Conservation (phyloP, 2,329 filamentous ascomycete species). For the Proliferodiscus dingleyae region DNA sequence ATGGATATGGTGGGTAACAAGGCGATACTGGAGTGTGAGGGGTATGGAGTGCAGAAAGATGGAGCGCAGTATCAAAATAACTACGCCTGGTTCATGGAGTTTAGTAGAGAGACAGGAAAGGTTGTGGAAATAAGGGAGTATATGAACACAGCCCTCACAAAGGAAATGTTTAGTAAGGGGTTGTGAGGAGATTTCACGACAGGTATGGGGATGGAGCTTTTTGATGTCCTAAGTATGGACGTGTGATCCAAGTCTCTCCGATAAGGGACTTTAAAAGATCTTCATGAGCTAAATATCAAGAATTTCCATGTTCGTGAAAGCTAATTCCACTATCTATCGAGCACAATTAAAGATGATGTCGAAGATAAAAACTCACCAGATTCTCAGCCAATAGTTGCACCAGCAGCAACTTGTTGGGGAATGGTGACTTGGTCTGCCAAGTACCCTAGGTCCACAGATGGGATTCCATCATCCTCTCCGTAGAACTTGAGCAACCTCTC, state of each 20-base stretch:
- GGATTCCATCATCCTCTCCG: not conserved
- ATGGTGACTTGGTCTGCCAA: not conserved
- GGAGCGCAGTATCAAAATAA: not conserved
- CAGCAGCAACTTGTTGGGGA: not conserved
- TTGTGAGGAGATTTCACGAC: too few relatives aligned
- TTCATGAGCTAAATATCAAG: too few relatives aligned
- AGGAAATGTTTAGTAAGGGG: not conserved
- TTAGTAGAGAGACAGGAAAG: not conserved
- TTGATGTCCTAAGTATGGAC: too few relatives aligned
- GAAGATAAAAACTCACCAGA: too few relatives aligned
- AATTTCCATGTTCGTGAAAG: too few relatives aligned
- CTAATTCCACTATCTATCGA: too few relatives aligned
- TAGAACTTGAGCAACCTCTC: not conserved
- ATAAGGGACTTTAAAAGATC: too few relatives aligned
- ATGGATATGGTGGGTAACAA: not conserved
- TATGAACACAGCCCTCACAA: not conserved
- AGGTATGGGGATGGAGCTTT: too few relatives aligned
- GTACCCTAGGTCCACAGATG: not conserved
- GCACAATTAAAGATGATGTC: too few relatives aligned
- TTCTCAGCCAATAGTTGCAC: not conserved
- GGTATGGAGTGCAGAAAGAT: not conserved
- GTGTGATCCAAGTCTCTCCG: too few relatives aligned
- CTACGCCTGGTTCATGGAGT: not conserved
- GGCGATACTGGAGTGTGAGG: not conserved
- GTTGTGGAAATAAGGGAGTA: not conserved